These are phyloP conservation scores for Neurospora sp. DNA, from an alignment of 495 filamentous ascomycete genomes.

Conservation along the genomic window DNA sequence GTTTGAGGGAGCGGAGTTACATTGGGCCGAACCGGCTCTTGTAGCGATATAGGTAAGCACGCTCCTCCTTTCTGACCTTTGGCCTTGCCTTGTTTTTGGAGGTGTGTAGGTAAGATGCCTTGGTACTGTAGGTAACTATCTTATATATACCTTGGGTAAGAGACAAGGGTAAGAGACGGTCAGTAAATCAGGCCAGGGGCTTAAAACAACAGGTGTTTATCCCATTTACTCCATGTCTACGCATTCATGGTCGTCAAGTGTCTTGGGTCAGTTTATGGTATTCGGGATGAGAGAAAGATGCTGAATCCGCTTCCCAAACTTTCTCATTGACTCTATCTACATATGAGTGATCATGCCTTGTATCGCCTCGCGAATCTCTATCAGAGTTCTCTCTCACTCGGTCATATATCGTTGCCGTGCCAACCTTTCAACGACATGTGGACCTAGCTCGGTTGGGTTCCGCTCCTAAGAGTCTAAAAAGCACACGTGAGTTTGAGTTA, in stretches of 20 bases:
- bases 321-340: background rate
- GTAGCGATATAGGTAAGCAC: background rate
- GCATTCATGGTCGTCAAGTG: background rate
- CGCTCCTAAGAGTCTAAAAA: too few species aligned
- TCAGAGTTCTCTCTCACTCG: background rate
- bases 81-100: background rate
- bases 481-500: too few species aligned
- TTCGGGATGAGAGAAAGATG: background rate
- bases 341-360: background rate
- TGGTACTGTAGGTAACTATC: background rate
- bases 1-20: background rate
- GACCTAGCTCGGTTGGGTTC: background rate
- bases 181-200: background rate
- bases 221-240: background rate
- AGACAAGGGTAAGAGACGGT: background rate
- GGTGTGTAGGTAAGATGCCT: background rate
- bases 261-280: background rate
- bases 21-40: background rate
- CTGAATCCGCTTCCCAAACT: background rate
- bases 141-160: background rate
- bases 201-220: background rate
- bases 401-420: background rate
- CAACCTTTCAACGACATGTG: background rate
- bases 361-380: background rate
- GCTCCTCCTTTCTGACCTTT: background rate